phyloP scores from a whole-genome alignment of 2,329 filamentous ascomycete species.

The Colletotrichum orchidophilum region DNA sequence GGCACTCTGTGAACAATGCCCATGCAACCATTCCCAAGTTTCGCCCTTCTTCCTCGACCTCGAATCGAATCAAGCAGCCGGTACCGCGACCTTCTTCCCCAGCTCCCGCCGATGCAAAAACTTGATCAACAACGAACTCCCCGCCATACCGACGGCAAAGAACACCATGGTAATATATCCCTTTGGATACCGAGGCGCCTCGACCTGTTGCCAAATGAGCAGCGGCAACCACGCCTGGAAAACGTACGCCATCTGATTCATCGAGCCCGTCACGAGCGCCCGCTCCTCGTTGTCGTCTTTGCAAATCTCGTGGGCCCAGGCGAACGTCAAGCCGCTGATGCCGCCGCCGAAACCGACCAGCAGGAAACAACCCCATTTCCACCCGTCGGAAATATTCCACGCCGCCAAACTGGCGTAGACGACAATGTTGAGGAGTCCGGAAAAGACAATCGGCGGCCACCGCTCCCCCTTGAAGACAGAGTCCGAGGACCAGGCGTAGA shows the following conservation, averaged over 20 bases:
- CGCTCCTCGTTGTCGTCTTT: slow-evolving; percentile 68
- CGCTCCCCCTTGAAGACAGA: slow-evolving; percentile 65
- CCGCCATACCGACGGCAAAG: slow-evolving; percentile 59
- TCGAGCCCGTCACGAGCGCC: slow-evolving; percentile 70
- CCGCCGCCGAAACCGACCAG: slow-evolving; percentile 58
- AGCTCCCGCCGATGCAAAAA: slow-evolving; percentile 55
- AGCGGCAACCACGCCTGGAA: slow-evolving; percentile 76
- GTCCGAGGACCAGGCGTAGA: slow-evolving; percentile 75
- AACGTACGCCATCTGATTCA: slow-evolving; percentile 77
- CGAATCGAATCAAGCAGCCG: background rate
- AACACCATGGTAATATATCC: slow-evolving; percentile 66
- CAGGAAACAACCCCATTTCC: slow-evolving; percentile 73
- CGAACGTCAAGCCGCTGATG: slow-evolving; percentile 56
- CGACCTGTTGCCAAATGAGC: slow-evolving; percentile 71
- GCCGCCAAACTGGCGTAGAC: slow-evolving; percentile 50
- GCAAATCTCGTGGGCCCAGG: slow-evolving; percentile 62
- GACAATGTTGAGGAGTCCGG: slow-evolving; percentile 53
- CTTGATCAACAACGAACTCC: slow-evolving; percentile 57
- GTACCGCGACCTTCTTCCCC: background rate
- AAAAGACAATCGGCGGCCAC: slow-evolving; percentile 72
- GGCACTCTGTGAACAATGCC: too few relatives aligned
- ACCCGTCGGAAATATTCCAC: slow-evolving; percentile 58
- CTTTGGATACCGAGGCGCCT: slow-evolving; percentile 68
- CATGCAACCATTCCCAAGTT: too few relatives aligned
- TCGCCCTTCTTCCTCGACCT: too few relatives aligned